Percentiles rank a stretch among this genome's conserved stretches.
phyloP scores from a whole-genome alignment of 2,329 filamentous ascomycete species.

The Cryoendolithus antarcticus region DNA sequence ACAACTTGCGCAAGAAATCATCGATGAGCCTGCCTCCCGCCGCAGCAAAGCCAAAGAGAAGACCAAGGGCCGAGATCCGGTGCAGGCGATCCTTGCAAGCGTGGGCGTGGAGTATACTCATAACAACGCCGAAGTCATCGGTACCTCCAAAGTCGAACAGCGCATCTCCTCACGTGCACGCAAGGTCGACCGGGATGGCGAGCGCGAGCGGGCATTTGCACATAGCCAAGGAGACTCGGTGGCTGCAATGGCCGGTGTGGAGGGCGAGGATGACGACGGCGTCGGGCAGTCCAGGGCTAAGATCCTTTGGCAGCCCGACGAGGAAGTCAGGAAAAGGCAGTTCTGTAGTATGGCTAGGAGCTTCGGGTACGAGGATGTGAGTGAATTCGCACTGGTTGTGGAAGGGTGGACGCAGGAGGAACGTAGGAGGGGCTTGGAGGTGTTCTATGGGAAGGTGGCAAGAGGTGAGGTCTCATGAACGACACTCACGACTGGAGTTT shows the following conservation, averaged over 20 bases:
- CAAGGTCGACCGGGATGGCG: conserved; percentile 41
- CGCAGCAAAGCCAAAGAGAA: conserved; percentile 23
- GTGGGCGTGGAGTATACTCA: conserved; percentile 93
- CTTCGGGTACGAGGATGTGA: conserved; percentile 63
- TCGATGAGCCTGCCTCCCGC: conserved; percentile 25
- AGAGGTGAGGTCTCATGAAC: conserved; percentile 36
- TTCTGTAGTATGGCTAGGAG: conserved; percentile 81
- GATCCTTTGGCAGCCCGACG: conserved; percentile 60
- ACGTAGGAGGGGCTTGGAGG: conserved; percentile 62
- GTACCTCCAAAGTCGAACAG: conserved; percentile 82
- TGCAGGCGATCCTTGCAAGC: conserved; percentile 77
- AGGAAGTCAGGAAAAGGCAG: conserved; percentile 62
- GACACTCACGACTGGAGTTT: too few species aligned
- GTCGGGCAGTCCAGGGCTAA: conserved; percentile 26
- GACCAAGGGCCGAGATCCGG: conserved; percentile 49
- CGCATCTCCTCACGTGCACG: conserved; percentile 67
- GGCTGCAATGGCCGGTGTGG: not conserved
- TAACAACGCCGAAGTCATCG: conserved; percentile 90
- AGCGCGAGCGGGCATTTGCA: conserved; percentile 30
- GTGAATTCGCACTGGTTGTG: conserved; percentile 79
- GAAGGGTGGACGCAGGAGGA: conserved; percentile 83
- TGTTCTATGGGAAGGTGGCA: conserved; percentile 50
- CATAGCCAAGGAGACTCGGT: not conserved
- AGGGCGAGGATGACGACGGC: conserved; percentile 8
- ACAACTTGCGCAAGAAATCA: conserved; percentile 55